These are phyloP conservation scores for Apiotrichum porosum DNA, from an alignment of 1,284 basidiomycete genomes.

Conservation along the genomic window DNA sequence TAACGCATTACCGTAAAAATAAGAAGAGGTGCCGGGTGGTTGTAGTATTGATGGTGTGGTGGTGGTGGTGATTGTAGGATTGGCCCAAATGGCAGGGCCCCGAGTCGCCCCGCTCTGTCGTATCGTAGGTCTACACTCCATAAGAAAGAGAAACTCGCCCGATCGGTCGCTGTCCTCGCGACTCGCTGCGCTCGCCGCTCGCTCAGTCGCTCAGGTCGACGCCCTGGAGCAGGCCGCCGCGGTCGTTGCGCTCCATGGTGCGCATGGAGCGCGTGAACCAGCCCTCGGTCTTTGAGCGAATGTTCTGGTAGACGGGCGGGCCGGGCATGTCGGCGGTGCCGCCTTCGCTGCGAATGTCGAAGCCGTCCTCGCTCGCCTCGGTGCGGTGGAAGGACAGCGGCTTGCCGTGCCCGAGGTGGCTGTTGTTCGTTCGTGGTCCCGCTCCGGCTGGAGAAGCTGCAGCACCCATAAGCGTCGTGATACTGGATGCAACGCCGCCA, in stretches of 20 bases:
- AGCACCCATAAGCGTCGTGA: slow-evolving; percentile 15
- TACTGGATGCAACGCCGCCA: slow-evolving; percentile 1
- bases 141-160: too few relatives aligned
- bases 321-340: slow-evolving; percentile 14
- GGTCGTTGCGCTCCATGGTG: slow-evolving; percentile 30
- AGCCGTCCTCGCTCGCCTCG: slow-evolving; percentile 1
- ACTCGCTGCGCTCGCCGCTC: too few relatives aligned
- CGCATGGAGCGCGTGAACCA: slow-evolving; percentile 38
- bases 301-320: slow-evolving; percentile 29
- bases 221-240: slow-evolving; percentile 21
- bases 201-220: slow-evolving; percentile 16
- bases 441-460: slow-evolving; percentile 3
- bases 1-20: too few relatives aligned
- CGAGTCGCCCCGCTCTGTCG: too few relatives aligned
- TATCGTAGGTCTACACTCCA: too few relatives aligned
- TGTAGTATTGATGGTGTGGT: too few relatives aligned
- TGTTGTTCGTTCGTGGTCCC: too few relatives aligned
- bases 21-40: too few relatives aligned
- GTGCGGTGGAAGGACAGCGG: too few relatives aligned
- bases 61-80: too few relatives aligned
- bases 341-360: slow-evolving; percentile 6
- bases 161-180: too few relatives aligned
- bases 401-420: background rate
- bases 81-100: too few relatives aligned
- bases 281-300: slow-evolving; percentile 38